Base-by-base conservation (phyloP, 805 yeast genomes). In the Hanseniaspora vineae region DNA sequence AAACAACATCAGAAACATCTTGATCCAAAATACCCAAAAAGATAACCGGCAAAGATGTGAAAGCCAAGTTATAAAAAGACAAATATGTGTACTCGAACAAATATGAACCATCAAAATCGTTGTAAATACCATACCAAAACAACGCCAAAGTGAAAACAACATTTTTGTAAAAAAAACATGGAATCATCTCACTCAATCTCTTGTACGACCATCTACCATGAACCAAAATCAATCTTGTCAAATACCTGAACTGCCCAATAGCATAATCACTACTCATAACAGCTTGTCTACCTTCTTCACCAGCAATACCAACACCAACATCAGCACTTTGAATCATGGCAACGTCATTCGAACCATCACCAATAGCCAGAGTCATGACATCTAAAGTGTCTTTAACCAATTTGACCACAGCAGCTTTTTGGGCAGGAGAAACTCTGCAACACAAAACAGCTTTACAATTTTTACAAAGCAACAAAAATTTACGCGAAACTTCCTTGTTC, bases 141-240 rank as follows among this genome's bases (percentile, higher is more conserved):
- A 81, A 68, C 0, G 92, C 78, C 54, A 83, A 60, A 0, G 86
- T 76, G 68, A 82, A 84, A 52, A 80, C 77, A 47, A 81, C 84
- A 60, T 84, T 84, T 62, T 84, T 84, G 66, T 77, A 84, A 58
- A 84, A 84, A 66, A 84, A 84, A 55, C 78, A 70, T 14, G 92
- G 92, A 55, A 84, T 80, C 89, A 84, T 83, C 65, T 84, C 94
- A 35, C 86, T 75, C 43, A 84, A 69, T 62, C 94, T 71, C 62
- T 81, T 83, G 60, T 84, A 84, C 1, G 88, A 81, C 95, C 95
- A 84, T 64, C 92, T 72, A 32, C 95, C 95, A 64, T 84, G 95
- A 31, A 81, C 84, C 45, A 84, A 63, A 10, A 84, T 65, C 51
- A 84, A 67, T 54, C 84, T 73, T 0, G 81, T 70, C 51, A 84